phyloP scores from a whole-genome alignment of 1,284 basidiomycete genomes.

The Anthracocystis panici-leucophaei region DNA sequence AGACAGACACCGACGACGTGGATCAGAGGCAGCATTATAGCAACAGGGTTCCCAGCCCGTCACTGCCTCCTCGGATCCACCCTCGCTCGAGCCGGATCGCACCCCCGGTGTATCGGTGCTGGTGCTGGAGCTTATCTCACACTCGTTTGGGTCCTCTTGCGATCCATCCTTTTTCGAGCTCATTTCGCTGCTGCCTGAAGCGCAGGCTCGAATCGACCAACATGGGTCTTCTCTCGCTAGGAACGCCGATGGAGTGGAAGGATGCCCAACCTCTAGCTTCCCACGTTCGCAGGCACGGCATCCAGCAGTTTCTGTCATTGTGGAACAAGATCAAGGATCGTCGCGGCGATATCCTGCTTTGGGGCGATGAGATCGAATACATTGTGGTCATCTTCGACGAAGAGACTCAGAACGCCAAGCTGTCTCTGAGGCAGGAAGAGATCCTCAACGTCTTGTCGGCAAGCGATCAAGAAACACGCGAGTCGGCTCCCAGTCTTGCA shows the following conservation, averaged over 20 bases:
- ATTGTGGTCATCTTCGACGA: conserved; percentile 92
- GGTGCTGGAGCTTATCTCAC: not conserved
- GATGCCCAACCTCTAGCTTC: conserved; percentile 83
- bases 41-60: not conserved
- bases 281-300: conserved; percentile 91
- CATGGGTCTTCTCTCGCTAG: conserved; percentile 95
- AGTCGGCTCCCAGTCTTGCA: conserved; percentile 74
- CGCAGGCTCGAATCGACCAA: not conserved
- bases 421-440: conserved; percentile 92
- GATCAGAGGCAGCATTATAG: not conserved
- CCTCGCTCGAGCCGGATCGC: not conserved
- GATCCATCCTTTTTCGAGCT: not conserved
- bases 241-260: conserved; percentile 92
- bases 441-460: conserved; percentile 82
- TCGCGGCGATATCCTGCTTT: conserved; percentile 91
- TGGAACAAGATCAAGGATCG: conserved; percentile 93
- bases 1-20: not conserved
- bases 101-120: not conserved
- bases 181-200: not conserved
- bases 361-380: conserved; percentile 99
- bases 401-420: conserved; percentile 80
- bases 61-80: not conserved
- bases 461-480: conserved; percentile 74
- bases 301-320: conserved; percentile 92
- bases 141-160: not conserved